Evolutionary conservation across 257 asterid genomes (phyloP).

Genomic region (Apocynum venetum): DNA sequence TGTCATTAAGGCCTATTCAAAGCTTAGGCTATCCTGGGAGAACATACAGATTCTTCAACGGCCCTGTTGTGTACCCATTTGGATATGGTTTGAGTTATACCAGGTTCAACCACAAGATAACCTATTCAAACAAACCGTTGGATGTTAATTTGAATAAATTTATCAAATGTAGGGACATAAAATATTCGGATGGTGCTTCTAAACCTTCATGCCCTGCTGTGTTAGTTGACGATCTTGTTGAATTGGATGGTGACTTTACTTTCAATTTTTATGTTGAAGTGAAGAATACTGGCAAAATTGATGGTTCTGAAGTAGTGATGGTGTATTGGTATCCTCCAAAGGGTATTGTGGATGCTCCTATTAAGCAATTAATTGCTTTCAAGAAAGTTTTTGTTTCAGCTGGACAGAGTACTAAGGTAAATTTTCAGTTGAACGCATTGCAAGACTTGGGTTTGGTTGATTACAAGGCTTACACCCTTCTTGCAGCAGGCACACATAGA

Average conservation of each 20-base stretch:
- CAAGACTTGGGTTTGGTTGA: constrained; percentile 30
- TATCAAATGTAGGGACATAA: constrained; percentile 31
- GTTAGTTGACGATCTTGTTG: constrained; percentile 16
- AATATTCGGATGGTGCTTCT: neutral
- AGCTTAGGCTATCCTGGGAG: constrained; percentile 36
- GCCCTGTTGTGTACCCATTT: constrained; percentile 35
- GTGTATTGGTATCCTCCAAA: constrained; percentile 29
- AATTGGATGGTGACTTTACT: neutral
- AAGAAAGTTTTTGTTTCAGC: constrained; percentile 26
- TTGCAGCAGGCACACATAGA: constrained; percentile 36
- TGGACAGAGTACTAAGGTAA: constrained; percentile 14
- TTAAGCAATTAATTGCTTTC: constrained; percentile 23
- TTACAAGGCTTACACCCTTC: constrained; percentile 24
- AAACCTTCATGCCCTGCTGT: constrained; percentile 22
- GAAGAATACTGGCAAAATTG: constrained; percentile 20
- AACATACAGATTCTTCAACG: constrained; percentile 43
- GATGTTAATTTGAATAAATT: constrained; percentile 17
- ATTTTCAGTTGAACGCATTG: constrained; percentile 19
- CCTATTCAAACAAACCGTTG: neutral
- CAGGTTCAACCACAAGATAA: constrained; percentile 20
- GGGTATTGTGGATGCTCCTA: constrained; percentile 12
- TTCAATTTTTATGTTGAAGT: constrained; percentile 18
- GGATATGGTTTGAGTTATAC: constrained; percentile 53
- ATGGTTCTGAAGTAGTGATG: constrained; percentile 31
- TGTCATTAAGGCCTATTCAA: constrained; percentile 28